These are phyloP conservation scores for Globisporangium apiculatum DNA, from an alignment of 352 stramenopile genomes.

Conservation along the genomic window DNA sequence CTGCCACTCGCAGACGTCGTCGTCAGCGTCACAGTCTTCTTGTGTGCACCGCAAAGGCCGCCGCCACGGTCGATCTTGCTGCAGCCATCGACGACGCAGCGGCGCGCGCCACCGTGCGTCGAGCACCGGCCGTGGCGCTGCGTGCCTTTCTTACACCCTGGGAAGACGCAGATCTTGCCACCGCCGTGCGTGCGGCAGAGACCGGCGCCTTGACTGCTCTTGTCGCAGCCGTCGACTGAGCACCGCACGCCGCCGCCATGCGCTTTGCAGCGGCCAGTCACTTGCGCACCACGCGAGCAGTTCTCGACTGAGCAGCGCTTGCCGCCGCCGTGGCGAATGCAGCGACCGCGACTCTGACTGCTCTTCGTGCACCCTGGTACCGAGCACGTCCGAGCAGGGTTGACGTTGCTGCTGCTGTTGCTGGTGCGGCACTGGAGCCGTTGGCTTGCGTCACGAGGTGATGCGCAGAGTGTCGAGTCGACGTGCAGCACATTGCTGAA, in stretches of 20 bases:
- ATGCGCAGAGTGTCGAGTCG: neutral
- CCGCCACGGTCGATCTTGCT: constrained; percentile 39
- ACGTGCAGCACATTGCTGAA: neutral
- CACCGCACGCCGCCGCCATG: constrained; percentile 41
- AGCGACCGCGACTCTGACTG: constrained; percentile 31
- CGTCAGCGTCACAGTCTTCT: constrained; percentile 6
- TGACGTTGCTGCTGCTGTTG: neutral
- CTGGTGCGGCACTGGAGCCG: neutral
- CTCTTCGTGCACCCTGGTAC: constrained; percentile 26
- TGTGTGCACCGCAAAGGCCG: constrained; percentile 39
- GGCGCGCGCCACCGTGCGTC: constrained; percentile 30
- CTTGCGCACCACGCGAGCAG: constrained; percentile 35
- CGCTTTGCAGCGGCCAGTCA: constrained; percentile 35
- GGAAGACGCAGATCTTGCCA: constrained; percentile 36
- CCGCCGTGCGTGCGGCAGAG: constrained; percentile 50
- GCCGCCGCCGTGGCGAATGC: constrained; percentile 78
- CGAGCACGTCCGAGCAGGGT: constrained; percentile 11
- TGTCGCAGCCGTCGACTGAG: constrained; percentile 30
- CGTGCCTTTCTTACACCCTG: constrained; percentile 44
- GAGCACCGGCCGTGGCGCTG: constrained; percentile 45
- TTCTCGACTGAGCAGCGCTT: constrained; percentile 53
- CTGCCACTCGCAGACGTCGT: too few relatives aligned
- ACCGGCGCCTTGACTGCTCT: constrained; percentile 33
- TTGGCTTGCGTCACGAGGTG: neutral
- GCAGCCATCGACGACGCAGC: constrained; percentile 30